Base-by-base conservation (phyloP, 2,329 filamentous ascomycete genomes). In the Cladophialophora carrionii region DNA sequence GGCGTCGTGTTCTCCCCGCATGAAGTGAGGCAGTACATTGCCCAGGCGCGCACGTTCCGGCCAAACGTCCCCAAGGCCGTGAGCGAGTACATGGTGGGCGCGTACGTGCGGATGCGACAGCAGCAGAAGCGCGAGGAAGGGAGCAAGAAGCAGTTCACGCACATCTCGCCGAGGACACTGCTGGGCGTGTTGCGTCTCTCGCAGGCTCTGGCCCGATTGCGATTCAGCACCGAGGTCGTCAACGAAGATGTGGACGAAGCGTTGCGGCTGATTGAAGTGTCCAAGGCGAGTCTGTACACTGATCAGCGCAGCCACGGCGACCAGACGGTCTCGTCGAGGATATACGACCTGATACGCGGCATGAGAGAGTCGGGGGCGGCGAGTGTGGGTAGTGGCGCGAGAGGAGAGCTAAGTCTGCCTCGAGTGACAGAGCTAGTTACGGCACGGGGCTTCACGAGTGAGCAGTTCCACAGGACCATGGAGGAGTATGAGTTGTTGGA, bases 221-320 rank as follows among this genome's bases (percentile, higher is more conserved):
- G 94, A 5, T 99, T 99, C 81, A 89, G 89, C 72, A 87, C 90
- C 62, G 84, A 88, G 67, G 95, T 98, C 57, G 88, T 91, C 60
- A 89, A 90, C 61, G 94, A 96, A 72, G 95, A 99, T 77, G 93
- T 98, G 5, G 95, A 99, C 74, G 95, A 99, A 80, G 93, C 95
- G 1, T 81, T 99, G 69, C 87, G 95, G 60, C 84, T 99, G 56
- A 85, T 96, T 57, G 94, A 98, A 77, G 92, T 96, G 63, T 95
- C 91, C 78, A 98, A 98, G 80, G 91, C 96, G 66, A 94, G 88
- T 71, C 81, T 99, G 73, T 90, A 94, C 74, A 85, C 88, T 34
- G 91, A 96, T 68, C 73, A 79, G 66, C 77, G 82, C 56, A 80
- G 83, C 59, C 81, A 87, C 57, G 85, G 88, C 63, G 89, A 90